Conservation (phyloP, 2,329 filamentous ascomycete species). For the Fusarium pseudograminearum region DNA sequence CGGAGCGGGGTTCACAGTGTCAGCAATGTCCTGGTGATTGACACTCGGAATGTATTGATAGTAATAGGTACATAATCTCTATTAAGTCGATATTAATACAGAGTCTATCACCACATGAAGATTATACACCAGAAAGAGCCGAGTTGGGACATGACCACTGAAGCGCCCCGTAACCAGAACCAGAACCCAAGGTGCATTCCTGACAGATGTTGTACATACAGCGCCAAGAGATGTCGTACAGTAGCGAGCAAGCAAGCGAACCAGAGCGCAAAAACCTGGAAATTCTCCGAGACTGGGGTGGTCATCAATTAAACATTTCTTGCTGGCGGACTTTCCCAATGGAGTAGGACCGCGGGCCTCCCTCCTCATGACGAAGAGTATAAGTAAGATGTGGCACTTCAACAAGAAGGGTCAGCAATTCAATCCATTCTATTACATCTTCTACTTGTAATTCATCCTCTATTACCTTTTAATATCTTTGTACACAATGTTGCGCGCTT, state of each 20-base stretch:
- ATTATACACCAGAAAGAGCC: too few species aligned
- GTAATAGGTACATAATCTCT: too few species aligned
- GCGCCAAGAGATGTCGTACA: constrained; percentile 2
- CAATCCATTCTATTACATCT: not conserved
- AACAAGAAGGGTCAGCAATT: constrained; percentile 1
- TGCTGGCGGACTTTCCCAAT: constrained; percentile 49
- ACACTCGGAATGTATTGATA: too few species aligned
- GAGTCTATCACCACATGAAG: too few species aligned
- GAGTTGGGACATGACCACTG: too few species aligned
- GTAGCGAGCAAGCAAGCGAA: not conserved
- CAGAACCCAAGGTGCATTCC: not conserved
- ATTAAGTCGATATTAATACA: too few species aligned
- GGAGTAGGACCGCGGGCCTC: constrained; percentile 45
- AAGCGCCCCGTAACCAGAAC: not conserved
- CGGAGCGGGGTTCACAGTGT: not conserved
- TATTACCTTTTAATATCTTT: not conserved
- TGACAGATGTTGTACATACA: not conserved
- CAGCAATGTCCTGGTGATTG: not conserved
- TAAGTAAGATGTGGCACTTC: constrained; percentile 31
- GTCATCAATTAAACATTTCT: constrained; percentile 2
- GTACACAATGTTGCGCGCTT: constrained; percentile 41
- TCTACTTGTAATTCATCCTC: not conserved
- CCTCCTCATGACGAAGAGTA: constrained; percentile 35
- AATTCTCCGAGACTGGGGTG: constrained; percentile 19
- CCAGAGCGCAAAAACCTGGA: not conserved